phyloP scores from a whole-genome alignment of 495 filamentous ascomycete genomes.

The Penicillium parvum region DNA sequence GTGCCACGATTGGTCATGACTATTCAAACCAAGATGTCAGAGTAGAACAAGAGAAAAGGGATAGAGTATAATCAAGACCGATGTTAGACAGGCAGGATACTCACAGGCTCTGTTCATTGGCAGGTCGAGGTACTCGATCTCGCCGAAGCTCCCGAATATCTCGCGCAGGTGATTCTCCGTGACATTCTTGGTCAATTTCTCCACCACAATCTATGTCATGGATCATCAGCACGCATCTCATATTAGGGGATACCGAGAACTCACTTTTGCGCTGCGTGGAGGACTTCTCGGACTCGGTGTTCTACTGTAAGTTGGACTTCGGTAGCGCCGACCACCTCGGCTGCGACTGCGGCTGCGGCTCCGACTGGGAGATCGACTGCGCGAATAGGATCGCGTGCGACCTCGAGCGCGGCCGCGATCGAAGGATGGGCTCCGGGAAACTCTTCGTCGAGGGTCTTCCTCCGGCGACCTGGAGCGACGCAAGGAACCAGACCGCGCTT shows the following conservation, averaged over 20 bases:
- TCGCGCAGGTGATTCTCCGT: conserved; percentile 82
- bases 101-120: conserved; percentile 84
- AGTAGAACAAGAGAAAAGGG: neutral
- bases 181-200: conserved; percentile 95
- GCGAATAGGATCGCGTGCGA: conserved; percentile 42
- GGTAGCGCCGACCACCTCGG: conserved; percentile 32
- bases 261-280: conserved; percentile 57
- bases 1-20: conserved; percentile 89
- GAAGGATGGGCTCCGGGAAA: conserved; percentile 35
- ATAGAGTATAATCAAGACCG: neutral
- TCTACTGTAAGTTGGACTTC: conserved; percentile 45
- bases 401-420: conserved; percentile 32
- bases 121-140: conserved; percentile 80
- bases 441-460: conserved; percentile 32
- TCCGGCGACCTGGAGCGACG: conserved; percentile 49
- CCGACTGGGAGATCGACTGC: conserved; percentile 14
- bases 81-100: conserved; percentile 11
- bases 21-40: conserved; percentile 25
- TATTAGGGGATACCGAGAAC: conserved; percentile 1
- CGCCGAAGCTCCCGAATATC: conserved; percentile 86
- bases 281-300: conserved; percentile 41
- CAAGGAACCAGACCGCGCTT: conserved; percentile 29
- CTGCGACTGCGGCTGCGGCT: conserved; percentile 37
- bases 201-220: conserved; percentile 76
- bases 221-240: neutral